Percentiles rank a stretch among this genome's conserved stretches.
Evolutionary conservation across 2,329 filamentous ascomycete genomes (phyloP).

Genomic region (Dactylellina sp.): DNA sequence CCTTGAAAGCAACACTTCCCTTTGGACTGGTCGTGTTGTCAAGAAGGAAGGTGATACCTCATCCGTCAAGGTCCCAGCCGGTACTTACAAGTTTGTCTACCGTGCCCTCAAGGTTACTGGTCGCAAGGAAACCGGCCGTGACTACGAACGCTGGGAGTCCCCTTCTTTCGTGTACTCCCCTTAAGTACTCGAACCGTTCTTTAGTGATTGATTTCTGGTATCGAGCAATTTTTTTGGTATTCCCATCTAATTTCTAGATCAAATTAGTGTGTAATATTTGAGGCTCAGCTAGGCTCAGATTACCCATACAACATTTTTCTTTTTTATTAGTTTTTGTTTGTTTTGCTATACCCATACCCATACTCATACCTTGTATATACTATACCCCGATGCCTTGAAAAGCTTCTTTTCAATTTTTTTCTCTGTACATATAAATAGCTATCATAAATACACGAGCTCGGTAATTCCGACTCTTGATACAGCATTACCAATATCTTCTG

Average conservation of each 20-base stretch:
- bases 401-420: slow-evolving; percentile 30
- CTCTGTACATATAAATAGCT: slow-evolving; percentile 38
- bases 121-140: slow-evolving; percentile 45
- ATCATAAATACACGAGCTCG: slow-evolving; percentile 6
- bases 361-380: slow-evolving; percentile 42
- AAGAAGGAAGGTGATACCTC: slow-evolving; percentile 44
- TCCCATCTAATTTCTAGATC: slow-evolving; percentile 14
- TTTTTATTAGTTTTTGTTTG: slow-evolving; percentile 14
- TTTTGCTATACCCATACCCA: slow-evolving; percentile 16
- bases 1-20: slow-evolving; percentile 15
- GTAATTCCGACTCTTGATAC: too few relatives aligned
- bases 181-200: slow-evolving; percentile 13
- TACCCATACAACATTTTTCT: slow-evolving; percentile 33
- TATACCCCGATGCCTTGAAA: slow-evolving; percentile 45
- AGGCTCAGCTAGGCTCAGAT: slow-evolving; percentile 11
- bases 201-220: neutral
- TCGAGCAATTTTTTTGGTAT: neutral
- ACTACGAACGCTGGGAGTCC: slow-evolving; percentile 55
- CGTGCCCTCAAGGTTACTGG: slow-evolving; percentile 53
- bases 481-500: too few relatives aligned
- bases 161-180: slow-evolving; percentile 30
- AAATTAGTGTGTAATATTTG: slow-evolving; percentile 49
- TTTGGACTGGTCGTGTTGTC: slow-evolving; percentile 44
- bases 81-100: slow-evolving; percentile 54
- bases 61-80: slow-evolving; percentile 44